Conservation (phyloP, 1,284 basidiomycete genomes). For the Volvariella surrecta region DNA sequence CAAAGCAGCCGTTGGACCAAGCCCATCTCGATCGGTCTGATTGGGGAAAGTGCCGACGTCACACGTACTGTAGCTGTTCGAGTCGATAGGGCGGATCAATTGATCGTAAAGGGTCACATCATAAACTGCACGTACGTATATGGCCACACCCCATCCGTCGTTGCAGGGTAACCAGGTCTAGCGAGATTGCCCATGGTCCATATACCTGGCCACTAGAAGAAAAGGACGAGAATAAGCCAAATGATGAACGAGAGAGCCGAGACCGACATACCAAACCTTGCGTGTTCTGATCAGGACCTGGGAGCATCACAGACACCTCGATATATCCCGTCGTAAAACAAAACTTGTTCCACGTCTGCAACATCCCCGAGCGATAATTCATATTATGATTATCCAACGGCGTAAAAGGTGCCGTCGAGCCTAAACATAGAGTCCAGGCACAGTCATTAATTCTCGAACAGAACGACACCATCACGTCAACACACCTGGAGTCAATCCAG, state of each 20-base stretch:
- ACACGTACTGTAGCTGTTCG: slow-evolving; percentile 54
- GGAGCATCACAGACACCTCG: slow-evolving; percentile 41
- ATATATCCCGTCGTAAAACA: slow-evolving; percentile 68
- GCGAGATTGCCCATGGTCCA: slow-evolving; percentile 95
- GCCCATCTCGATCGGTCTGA: slow-evolving; percentile 45
- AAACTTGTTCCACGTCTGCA: slow-evolving; percentile 79
- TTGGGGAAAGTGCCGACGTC: slow-evolving; percentile 77
- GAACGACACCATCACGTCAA: slow-evolving; percentile 2
- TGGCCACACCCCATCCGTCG: slow-evolving; percentile 77
- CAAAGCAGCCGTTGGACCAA: slow-evolving; percentile 46
- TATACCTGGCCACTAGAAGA: slow-evolving; percentile 46
- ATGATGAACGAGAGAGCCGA: slow-evolving; percentile 3
- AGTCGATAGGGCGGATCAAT: slow-evolving; percentile 8
- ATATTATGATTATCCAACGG: slow-evolving; percentile 46
- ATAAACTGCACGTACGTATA: slow-evolving; percentile 29
- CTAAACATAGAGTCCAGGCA: slow-evolving; percentile 10
- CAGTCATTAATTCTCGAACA: background rate
- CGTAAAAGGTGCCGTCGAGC: slow-evolving; percentile 35
- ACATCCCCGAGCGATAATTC: slow-evolving; percentile 60
- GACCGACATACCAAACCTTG: slow-evolving; percentile 31
- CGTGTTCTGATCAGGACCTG: slow-evolving; percentile 31
- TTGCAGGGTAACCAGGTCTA: slow-evolving; percentile 72
- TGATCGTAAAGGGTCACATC: slow-evolving; percentile 14
- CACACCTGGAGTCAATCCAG: slow-evolving; percentile 23
- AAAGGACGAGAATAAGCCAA: background rate